Percentiles rank a stretch among this genome's conserved stretches.
These are phyloP conservation scores for Lepraria neglecta DNA, from an alignment of 495 filamentous ascomycete species.

Conservation along the genomic window DNA sequence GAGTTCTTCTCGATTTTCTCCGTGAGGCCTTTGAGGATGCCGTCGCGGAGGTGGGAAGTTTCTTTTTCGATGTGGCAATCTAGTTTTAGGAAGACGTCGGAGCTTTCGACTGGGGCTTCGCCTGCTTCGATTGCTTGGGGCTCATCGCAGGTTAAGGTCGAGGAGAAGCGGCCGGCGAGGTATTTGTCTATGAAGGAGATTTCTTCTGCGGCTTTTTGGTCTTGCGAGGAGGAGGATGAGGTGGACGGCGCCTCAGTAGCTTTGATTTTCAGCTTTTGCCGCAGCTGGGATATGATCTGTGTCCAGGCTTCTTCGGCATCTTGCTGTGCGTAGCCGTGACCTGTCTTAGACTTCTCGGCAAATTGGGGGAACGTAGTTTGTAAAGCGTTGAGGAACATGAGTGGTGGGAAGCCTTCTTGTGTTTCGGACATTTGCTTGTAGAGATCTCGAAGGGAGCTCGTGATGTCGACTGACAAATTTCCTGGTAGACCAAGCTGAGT, in stretches of 20 bases:
- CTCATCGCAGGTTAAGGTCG: slow-evolving; percentile 76
- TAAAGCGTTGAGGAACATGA: slow-evolving; percentile 78
- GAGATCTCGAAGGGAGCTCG: slow-evolving; percentile 71
- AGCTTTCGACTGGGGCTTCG: slow-evolving; percentile 58
- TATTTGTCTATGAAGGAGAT: slow-evolving; percentile 84
- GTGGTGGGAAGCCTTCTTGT: slow-evolving; percentile 77
- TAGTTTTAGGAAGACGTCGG: slow-evolving; percentile 82
- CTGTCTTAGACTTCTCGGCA: slow-evolving; percentile 73
- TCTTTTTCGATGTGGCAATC: slow-evolving; percentile 85
- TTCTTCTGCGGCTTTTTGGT: slow-evolving; percentile 40
- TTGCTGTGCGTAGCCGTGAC: slow-evolving; percentile 84
- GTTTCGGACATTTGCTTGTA: slow-evolving; percentile 93
- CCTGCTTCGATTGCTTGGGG: slow-evolving; percentile 65
- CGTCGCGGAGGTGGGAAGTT: slow-evolving; percentile 85
- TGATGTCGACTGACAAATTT: slow-evolving; percentile 58
- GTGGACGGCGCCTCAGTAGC: slow-evolving; percentile 29
- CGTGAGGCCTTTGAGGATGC: slow-evolving; percentile 69
- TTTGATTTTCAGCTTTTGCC: slow-evolving; percentile 67
- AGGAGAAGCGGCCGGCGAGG: slow-evolving; percentile 72
- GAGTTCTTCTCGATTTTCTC: slow-evolving; percentile 91
- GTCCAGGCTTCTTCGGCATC: slow-evolving; percentile 99
- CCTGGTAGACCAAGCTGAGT: slow-evolving; percentile 54
- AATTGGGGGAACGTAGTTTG: slow-evolving; percentile 87
- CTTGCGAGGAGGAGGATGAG: slow-evolving; percentile 29
- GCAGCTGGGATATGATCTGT: slow-evolving; percentile 83